Evolutionary conservation across 805 yeast species (phyloP).

Genomic region (Candida schatavii): DNA sequence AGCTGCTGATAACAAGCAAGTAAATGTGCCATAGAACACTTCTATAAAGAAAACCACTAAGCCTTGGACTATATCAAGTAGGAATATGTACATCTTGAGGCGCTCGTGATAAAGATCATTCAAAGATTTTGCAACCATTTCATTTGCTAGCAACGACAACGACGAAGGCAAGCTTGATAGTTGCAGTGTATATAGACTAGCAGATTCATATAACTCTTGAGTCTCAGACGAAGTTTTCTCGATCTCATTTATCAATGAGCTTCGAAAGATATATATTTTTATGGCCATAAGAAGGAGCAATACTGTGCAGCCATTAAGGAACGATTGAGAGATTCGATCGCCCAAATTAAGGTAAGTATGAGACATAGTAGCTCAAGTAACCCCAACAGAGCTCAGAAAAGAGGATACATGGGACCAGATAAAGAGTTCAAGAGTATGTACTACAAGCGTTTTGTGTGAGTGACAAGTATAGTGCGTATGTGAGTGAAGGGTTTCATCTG

Average conservation of each 20-base stretch:
- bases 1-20: conserved; percentile 74
- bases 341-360: conserved; percentile 43
- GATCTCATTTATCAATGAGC: conserved; percentile 44
- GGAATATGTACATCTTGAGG: conserved; percentile 38
- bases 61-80: conserved; percentile 56
- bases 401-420: too few relatives aligned
- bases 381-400: too few relatives aligned
- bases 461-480: too few relatives aligned
- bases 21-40: conserved; percentile 79
- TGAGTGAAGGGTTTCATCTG: too few relatives aligned
- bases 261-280: conserved; percentile 58
- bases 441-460: too few relatives aligned
- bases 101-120: conserved; percentile 48
- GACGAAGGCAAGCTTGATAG: conserved; percentile 53
- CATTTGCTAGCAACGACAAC: conserved; percentile 53
- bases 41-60: conserved; percentile 66
- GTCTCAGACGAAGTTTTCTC: conserved; percentile 36
- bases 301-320: conserved; percentile 66
- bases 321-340: conserved; percentile 60
- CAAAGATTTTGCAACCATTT: conserved; percentile 45
- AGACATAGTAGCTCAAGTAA: too few relatives aligned
- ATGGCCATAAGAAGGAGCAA: conserved; percentile 52
- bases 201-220: too few relatives aligned
- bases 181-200: too few relatives aligned
- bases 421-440: too few relatives aligned